A percentile compares a stretch with the other conserved stretches of the same genome.
These are phyloP conservation scores for Coprinopsis sp. DNA, from an alignment of 768 basidiomycete genomes.

Conservation along the genomic window DNA sequence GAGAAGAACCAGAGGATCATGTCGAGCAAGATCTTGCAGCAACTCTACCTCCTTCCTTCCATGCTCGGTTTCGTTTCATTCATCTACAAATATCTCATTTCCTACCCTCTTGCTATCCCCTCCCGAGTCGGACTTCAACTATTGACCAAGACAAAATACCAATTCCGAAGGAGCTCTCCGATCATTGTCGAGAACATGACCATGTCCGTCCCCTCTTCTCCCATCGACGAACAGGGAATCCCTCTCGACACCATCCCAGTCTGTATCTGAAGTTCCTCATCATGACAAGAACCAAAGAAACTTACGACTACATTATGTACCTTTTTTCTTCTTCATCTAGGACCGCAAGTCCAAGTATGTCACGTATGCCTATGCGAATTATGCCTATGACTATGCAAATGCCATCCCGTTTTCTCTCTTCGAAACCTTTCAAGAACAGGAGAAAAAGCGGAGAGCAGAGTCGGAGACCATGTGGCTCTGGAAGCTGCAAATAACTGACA, in stretches of 20 bases:
- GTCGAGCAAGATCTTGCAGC: constrained; percentile 3
- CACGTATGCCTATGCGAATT: constrained; percentile 29
- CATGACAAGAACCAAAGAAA: constrained; percentile 16
- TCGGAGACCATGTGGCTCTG: constrained; percentile 22
- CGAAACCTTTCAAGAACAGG: background rate
- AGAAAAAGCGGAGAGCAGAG: constrained; percentile 1
- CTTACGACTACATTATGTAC: background rate
- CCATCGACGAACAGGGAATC: constrained; percentile 27
- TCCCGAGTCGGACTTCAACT: constrained; percentile 28
- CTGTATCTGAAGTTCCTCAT: constrained; percentile 39
- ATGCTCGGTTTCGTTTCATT: constrained; percentile 42
- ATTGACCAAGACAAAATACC: background rate
- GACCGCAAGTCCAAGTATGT: constrained; percentile 12
- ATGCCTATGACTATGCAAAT: constrained; percentile 25
- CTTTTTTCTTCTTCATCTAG: background rate
- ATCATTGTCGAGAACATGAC: background rate
- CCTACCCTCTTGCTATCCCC: constrained; percentile 48
- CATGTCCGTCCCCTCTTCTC: constrained; percentile 10
- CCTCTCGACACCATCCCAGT: constrained; percentile 42
- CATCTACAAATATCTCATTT: constrained; percentile 43
- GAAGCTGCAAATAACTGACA: constrained; percentile 37
- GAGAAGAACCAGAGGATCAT: background rate
- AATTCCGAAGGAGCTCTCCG: background rate
- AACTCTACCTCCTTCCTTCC: constrained; percentile 33
- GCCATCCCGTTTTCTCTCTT: constrained; percentile 17